A percentile compares a stretch with the other conserved stretches of the same genome.
Evolutionary conservation across 169 alveolate genomes (phyloP).

Genomic region (Plasmodium gaboni): DNA sequence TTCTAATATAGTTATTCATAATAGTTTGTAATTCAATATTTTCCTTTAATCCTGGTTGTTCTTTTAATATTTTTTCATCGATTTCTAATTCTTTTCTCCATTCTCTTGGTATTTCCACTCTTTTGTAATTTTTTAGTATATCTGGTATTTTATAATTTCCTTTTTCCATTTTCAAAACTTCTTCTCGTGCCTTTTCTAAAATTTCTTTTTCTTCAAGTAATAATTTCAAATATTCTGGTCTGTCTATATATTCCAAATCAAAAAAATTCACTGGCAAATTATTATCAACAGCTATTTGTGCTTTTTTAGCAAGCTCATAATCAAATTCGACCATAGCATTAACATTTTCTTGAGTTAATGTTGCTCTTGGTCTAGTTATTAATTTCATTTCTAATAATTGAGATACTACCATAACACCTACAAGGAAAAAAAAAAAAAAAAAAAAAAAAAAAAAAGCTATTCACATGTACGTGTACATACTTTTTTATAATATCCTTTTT

Average conservation of each 20-base stretch:
- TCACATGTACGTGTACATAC: too few relatives aligned
- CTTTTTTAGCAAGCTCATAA: slow-evolving; percentile 85
- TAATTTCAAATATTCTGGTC: slow-evolving; percentile 66
- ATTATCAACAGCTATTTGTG: slow-evolving; percentile 88
- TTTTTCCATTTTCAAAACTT: slow-evolving; percentile 66
- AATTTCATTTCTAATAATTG: slow-evolving; percentile 87
- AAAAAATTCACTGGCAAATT: slow-evolving; percentile 84
- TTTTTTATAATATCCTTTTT: too few relatives aligned
- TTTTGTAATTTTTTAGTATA: slow-evolving; percentile 66
- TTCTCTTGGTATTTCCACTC: slow-evolving; percentile 75
- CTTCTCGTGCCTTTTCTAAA: slow-evolving; percentile 75
- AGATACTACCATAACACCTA: slow-evolving; percentile 88
- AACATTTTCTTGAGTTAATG: slow-evolving; percentile 86
- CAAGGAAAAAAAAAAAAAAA: slow-evolving; percentile 3
- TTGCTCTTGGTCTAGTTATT: slow-evolving; percentile 87
- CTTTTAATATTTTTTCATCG: slow-evolving; percentile 69
- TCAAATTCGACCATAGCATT: slow-evolving; percentile 87
- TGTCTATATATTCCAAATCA: slow-evolving; percentile 85
- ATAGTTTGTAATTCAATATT: slow-evolving; percentile 72
- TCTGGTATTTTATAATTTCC: slow-evolving; percentile 72
- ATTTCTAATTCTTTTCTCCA: slow-evolving; percentile 77
- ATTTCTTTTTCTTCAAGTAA: slow-evolving; percentile 62
- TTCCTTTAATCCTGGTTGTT: slow-evolving; percentile 74
- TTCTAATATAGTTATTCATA: slow-evolving; percentile 70
- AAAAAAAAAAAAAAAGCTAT: background rate